Percentiles rank a stretch among this genome's conserved stretches.
phyloP scores from a whole-genome alignment of 208 protist species.

The Leishmania martiniquensis region DNA sequence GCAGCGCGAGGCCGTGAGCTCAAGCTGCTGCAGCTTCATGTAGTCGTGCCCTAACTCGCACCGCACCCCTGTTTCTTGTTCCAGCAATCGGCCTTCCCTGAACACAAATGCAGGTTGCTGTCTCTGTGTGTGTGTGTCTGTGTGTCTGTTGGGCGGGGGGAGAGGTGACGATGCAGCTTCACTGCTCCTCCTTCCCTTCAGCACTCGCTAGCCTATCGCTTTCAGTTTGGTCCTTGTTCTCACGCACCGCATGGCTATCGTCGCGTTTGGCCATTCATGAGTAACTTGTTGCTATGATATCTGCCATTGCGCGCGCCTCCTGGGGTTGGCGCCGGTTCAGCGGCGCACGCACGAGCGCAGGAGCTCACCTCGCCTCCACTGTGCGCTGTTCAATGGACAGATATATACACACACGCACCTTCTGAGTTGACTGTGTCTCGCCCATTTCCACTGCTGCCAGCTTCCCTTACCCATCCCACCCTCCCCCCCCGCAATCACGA shows the following conservation, averaged over 20 bases:
- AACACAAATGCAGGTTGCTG: no score
- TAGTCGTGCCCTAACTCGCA: not conserved
- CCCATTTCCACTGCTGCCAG: not conserved
- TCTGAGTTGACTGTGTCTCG: no score
- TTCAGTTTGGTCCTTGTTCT: not conserved
- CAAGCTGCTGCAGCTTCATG: slow-evolving; percentile 49
- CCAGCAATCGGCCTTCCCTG: not conserved
- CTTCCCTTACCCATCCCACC: not conserved
- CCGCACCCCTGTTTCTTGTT: not conserved
- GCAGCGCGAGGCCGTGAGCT: slow-evolving; percentile 23
- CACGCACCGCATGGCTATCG: not conserved
- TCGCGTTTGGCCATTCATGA: not conserved
- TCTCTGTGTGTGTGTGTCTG: not conserved
- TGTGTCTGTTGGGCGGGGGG: no score
- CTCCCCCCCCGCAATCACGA: no score
- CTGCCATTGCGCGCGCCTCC: no score
- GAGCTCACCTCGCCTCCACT: not conserved
- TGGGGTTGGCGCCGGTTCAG: not conserved
- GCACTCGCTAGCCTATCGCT: not conserved
- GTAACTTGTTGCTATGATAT: not conserved
- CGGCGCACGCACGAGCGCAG: not conserved
- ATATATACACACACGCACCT: no score
- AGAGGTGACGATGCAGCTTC: not conserved
- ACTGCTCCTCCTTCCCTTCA: no score
- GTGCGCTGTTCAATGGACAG: no score